A percentile compares a stretch with the other conserved stretches of the same genome.
Conservation (phyloP, 1,284 basidiomycete genomes). For the Agaricales sp. region DNA sequence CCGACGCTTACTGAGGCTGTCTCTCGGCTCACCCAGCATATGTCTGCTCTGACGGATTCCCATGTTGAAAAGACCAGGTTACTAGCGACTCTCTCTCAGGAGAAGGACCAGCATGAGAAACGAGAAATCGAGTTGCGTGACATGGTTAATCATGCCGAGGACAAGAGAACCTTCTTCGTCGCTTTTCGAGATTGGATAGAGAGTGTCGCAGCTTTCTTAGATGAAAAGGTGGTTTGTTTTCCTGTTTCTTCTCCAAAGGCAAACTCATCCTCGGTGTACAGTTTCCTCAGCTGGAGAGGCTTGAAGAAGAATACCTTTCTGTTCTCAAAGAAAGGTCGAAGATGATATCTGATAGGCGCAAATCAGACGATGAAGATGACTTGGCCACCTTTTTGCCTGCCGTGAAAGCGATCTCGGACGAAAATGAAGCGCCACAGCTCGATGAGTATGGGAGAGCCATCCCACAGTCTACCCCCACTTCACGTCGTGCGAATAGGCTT, state of each 20-base stretch:
- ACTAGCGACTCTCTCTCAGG: slow-evolving; percentile 51
- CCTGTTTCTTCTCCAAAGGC: slow-evolving; percentile 3
- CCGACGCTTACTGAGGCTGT: slow-evolving; percentile 49
- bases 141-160: slow-evolving; percentile 72
- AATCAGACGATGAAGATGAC: slow-evolving; percentile 75
- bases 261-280: slow-evolving; percentile 19
- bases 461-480: slow-evolving; percentile 34
- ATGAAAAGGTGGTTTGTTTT: slow-evolving; percentile 65
- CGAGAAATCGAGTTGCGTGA: slow-evolving; percentile 74
- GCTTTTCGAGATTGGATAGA: slow-evolving; percentile 85
- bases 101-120: slow-evolving; percentile 60
- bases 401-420: slow-evolving; percentile 19
- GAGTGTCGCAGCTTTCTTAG: slow-evolving; percentile 78
- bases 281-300: slow-evolving; percentile 76
- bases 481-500: slow-evolving; percentile 43
- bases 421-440: slow-evolving; percentile 20
- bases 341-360: slow-evolving; percentile 59
- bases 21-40: slow-evolving; percentile 46
- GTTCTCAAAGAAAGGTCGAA: slow-evolving; percentile 67
- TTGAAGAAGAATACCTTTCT: slow-evolving; percentile 75
- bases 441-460: slow-evolving; percentile 58
- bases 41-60: slow-evolving; percentile 62
- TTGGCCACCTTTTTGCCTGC: slow-evolving; percentile 65
- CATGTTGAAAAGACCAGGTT: slow-evolving; percentile 57
- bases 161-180: slow-evolving; percentile 80